phyloP scores from a whole-genome alignment of 257 asterid genomes.

The Capsicum chinense region DNA sequence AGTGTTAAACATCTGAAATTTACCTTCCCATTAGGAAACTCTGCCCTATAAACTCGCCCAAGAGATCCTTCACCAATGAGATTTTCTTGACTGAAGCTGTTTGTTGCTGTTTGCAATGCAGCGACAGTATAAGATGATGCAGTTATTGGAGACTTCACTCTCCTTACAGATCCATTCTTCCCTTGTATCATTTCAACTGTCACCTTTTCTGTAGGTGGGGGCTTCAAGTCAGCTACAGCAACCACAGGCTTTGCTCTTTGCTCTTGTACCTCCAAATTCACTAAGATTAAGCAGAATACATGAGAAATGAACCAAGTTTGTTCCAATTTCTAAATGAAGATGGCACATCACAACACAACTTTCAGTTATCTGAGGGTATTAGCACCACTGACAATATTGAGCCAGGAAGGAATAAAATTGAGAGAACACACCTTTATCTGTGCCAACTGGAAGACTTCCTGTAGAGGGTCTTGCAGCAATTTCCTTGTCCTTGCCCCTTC shows the following conservation, averaged over 20 bases:
- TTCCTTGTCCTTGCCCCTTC: conserved; percentile 74
- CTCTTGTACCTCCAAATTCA: conserved; percentile 68
- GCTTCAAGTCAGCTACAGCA: conserved; percentile 61
- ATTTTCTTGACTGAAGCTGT: conserved; percentile 95
- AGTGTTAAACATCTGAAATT: conserved; percentile 32
- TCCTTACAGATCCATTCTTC: conserved; percentile 73
- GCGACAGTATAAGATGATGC: conserved; percentile 86
- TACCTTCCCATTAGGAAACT: conserved; percentile 90
- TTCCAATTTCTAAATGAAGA: neutral
- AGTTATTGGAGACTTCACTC: conserved; percentile 73
- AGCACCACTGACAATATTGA: conserved; percentile 7
- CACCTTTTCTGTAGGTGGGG: conserved; percentile 70
- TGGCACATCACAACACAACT: conserved; percentile 13
- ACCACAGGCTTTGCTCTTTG: conserved; percentile 59
- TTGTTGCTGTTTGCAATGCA: conserved; percentile 84
- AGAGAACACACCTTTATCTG: conserved; percentile 53
- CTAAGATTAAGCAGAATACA: conserved; percentile 44
- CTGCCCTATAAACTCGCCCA: conserved; percentile 96
- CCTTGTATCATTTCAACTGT: conserved; percentile 68
- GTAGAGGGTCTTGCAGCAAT: conserved; percentile 67
- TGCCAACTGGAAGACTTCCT: conserved; percentile 61
- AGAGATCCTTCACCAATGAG: conserved; percentile 95
- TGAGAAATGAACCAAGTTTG: conserved; percentile 5
- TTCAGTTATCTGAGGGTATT: neutral
- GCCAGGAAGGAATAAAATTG: neutral